Evolutionary conservation across 805 yeast species (phyloP), one percentile per base, ranked within the genome.

Genomic region (Saccharomycopsis javanensis): DNA sequence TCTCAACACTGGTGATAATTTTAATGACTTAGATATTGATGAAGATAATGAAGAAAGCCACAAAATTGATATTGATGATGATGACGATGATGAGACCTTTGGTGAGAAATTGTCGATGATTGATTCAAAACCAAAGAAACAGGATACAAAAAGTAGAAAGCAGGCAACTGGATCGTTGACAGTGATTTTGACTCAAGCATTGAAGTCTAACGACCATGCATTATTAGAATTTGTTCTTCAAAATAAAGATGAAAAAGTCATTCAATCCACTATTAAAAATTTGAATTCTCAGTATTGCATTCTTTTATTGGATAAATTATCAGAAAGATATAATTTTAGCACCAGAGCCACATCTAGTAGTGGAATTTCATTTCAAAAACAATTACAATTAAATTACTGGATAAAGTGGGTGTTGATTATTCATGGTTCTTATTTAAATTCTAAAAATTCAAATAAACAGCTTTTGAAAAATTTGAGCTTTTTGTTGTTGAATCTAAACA

Each of bases 181-280:
- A 1, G 83, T 86, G 1, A 81, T 94, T n/a, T 75, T 94, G 50
- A 76, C 91, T 13, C 99, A 94, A 72, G 92, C 99, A 0, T 76
- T 94, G 61, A 83, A 81, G 64, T 83, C 95, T 20, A 88, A 87
- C 65, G 99, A 94, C 68, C 90, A 84, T 65, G 74, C 94, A 8
- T 74, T 94, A 57, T 75, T 94, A 61, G 98, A 94, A 69, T 81
- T 88, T 2, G 96, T 96, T 11, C 75, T 94, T 61, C 67, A 72
- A 60, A 74, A 75, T 59, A 68, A 76, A 23, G 82, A 81, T 61
- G 79, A 80, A 53, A 73, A 69, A 27, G 75, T 79, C 57, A 75
- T 82, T 59, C 75, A 78, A 67, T 70, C 76, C 13, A 78, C 87
- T 0, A 76, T 86, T 46, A 76, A 79, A 61, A 71, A 81, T 54